Conservation (phyloP, 306 rosid genomes). For the Begonia peltatifolia region DNA sequence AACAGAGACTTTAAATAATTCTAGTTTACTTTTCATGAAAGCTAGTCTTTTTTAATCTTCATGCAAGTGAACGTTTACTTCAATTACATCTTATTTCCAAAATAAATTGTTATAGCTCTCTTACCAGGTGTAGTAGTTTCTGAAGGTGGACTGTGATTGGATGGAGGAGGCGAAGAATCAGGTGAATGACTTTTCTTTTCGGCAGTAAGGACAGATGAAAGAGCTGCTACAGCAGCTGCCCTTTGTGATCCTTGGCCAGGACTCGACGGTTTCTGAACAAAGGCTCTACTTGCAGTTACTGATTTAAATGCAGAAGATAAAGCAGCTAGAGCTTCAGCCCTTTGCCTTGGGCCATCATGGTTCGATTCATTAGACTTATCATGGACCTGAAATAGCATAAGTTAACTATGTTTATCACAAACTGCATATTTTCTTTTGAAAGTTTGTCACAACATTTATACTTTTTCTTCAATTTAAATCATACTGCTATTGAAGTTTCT, state of each 20-base stretch:
- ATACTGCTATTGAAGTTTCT: no score
- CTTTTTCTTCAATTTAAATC: no score
- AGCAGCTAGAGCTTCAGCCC: conserved; percentile 98
- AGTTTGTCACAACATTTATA: no score
- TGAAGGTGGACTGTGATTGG: conserved; percentile 42
- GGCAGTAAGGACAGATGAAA: conserved; percentile 82
- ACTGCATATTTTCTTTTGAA: no score
- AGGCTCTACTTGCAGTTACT: conserved; percentile 28
- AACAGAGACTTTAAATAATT: no score
- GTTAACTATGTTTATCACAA: no score
- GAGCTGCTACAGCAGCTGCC: conserved; percentile 99
- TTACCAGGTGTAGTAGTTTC: conserved; percentile 39
- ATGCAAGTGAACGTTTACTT: no score
- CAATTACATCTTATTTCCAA: no score
- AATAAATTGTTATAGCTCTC: neutral
- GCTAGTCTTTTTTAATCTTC: no score
- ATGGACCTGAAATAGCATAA: conserved; percentile 23
- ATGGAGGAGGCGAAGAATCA: conserved; percentile 59
- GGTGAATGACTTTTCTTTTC: conserved; percentile 55
- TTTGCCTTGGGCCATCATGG: conserved; percentile 69
- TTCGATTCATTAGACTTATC: conserved; percentile 53
- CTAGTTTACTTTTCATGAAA: no score
- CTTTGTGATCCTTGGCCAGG: conserved; percentile 77
- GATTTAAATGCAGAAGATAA: conserved; percentile 73
- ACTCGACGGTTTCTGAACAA: conserved; percentile 35